A percentile compares a stretch with the other conserved stretches of the same genome.
Conservation (phyloP, 2,329 filamentous ascomycete species). For the Botrytis sinoallii region DNA sequence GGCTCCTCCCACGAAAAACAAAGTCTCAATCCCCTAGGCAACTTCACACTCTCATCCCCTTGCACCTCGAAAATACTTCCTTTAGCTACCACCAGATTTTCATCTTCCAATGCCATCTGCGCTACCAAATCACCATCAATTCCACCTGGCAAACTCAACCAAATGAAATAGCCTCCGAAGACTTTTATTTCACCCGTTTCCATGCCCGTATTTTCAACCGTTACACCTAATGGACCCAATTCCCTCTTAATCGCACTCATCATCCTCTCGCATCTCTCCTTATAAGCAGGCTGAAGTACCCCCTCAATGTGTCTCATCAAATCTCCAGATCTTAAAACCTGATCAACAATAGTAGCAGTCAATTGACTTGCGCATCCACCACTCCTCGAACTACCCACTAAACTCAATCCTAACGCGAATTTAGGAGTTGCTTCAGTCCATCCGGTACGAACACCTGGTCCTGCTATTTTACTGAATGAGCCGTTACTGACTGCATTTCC, state of each 20-base stretch:
- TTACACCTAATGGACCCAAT: slow-evolving; percentile 61
- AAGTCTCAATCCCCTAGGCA: slow-evolving; percentile 59
- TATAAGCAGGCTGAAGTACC: slow-evolving; percentile 46
- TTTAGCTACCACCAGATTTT: slow-evolving; percentile 64
- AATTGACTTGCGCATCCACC: slow-evolving; percentile 58
- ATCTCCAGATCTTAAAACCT: slow-evolving; percentile 46
- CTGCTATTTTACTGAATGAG: slow-evolving; percentile 84
- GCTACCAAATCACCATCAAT: slow-evolving; percentile 53
- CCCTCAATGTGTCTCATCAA: slow-evolving; percentile 46
- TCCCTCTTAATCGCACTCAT: slow-evolving; percentile 56
- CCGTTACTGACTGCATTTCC: slow-evolving; percentile 84
- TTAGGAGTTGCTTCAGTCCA: slow-evolving; percentile 75
- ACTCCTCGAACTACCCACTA: slow-evolving; percentile 52
- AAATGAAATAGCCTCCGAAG: slow-evolving; percentile 84
- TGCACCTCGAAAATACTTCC: slow-evolving; percentile 69
- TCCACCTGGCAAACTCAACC: slow-evolving; percentile 61
- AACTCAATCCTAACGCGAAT: slow-evolving; percentile 52
- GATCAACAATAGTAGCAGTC: slow-evolving; percentile 50
- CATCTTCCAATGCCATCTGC: slow-evolving; percentile 56
- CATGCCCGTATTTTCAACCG: slow-evolving; percentile 39
- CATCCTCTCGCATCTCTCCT: slow-evolving; percentile 50
- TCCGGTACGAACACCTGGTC: slow-evolving; percentile 78
- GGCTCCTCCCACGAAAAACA: slow-evolving; percentile 74
- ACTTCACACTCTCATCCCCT: slow-evolving; percentile 54
- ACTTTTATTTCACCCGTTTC: slow-evolving; percentile 45